phyloP scores from a whole-genome alignment of 108 stramenopile species.

The Cyclotella atomus region DNA sequence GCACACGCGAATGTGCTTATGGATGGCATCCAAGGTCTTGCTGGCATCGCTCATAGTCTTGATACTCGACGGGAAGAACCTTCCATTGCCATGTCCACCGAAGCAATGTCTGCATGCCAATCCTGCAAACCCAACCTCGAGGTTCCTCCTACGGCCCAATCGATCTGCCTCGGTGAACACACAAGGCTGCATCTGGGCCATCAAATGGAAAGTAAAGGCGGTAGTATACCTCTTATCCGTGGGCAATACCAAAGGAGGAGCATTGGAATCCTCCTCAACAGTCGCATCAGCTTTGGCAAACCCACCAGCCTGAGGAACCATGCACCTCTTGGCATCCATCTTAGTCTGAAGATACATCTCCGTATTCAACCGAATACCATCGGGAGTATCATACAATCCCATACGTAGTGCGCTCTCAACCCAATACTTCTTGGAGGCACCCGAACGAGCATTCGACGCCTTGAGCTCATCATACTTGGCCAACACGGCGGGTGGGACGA shows the following conservation, averaged over 20 bases:
- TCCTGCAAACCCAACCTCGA: constrained; percentile 77
- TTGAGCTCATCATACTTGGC: constrained; percentile 77
- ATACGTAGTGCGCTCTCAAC: constrained; percentile 64
- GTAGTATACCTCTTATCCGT: constrained; percentile 79
- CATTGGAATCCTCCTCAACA: background rate
- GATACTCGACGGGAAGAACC: constrained; percentile 85
- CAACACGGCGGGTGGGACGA: constrained; percentile 69
- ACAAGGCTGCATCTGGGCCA: constrained; percentile 83
- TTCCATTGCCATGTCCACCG: constrained; percentile 80
- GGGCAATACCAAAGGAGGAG: constrained; percentile 58
- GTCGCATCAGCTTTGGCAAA: background rate
- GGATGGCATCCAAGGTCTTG: constrained; percentile 79
- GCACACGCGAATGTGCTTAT: constrained; percentile 81
- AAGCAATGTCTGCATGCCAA: constrained; percentile 84
- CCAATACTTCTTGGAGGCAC: constrained; percentile 89
- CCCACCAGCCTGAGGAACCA: background rate
- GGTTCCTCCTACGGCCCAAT: constrained; percentile 76
- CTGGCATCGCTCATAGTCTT: constrained; percentile 84
- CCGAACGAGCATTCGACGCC: constrained; percentile 74
- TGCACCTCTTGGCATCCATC: background rate
- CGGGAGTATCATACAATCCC: constrained; percentile 78
- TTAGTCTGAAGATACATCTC: constrained; percentile 21
- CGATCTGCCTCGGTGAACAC: constrained; percentile 84
- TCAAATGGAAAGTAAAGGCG: constrained; percentile 73
- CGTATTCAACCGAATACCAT: constrained; percentile 71